phyloP scores from a whole-genome alignment of 352 stramenopile genomes.

The Phytopythium oedochilum region DNA sequence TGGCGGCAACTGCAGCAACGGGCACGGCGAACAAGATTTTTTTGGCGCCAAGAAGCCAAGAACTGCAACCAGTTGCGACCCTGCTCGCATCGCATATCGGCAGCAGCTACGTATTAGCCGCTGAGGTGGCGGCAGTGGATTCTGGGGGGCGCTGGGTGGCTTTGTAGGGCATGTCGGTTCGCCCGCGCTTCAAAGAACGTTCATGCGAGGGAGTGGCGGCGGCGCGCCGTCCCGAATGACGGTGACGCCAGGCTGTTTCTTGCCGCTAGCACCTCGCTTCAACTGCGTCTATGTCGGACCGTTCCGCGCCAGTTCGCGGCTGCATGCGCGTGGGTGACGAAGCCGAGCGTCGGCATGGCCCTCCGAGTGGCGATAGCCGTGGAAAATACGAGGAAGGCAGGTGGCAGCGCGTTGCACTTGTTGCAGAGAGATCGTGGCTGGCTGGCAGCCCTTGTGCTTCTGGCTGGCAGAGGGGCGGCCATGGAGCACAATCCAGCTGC shows the following conservation, averaged over 20 bases:
- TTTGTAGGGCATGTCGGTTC: neutral
- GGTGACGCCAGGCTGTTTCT: neutral
- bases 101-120: no score
- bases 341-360: neutral
- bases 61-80: no score
- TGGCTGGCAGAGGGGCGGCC: no score
- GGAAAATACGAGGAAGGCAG: neutral
- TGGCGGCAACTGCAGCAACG: no score
- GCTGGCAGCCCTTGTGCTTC: no score
- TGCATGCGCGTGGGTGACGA: neutral
- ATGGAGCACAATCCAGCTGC: no score
- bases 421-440: no score
- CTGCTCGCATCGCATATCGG: neutral
- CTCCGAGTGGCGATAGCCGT: neutral
- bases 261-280: neutral
- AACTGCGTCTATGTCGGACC: neutral
- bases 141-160: no score
- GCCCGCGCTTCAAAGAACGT: neutral
- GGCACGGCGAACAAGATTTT: no score
- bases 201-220: neutral
- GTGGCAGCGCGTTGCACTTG: neutral
- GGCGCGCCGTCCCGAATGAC: neutral
- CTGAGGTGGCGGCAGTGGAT: no score
- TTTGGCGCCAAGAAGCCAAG: neutral
- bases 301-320: constrained; percentile 3